A percentile compares a stretch with the other conserved stretches of the same genome.
Conservation (phyloP, 1,284 basidiomycete species). For the Papiliotrema fonsecae region DNA sequence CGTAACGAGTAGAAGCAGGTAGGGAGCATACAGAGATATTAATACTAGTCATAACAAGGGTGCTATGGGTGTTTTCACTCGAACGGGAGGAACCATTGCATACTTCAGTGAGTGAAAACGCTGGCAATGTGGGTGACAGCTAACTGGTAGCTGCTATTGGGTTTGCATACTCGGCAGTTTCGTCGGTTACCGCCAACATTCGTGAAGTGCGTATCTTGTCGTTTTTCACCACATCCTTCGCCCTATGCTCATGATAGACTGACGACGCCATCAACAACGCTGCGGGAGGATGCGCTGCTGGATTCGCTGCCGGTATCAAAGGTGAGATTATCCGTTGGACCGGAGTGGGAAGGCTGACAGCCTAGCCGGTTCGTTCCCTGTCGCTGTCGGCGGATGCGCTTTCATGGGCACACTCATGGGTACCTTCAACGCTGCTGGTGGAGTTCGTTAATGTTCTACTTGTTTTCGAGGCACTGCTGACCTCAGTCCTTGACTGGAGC, state of each 20-base stretch:
- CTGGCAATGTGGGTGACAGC: conserved; percentile 6
- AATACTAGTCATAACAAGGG: conserved; percentile 63
- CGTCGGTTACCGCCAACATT: conserved; percentile 73
- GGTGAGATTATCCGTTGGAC: conserved; percentile 61
- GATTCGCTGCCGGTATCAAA: conserved; percentile 80
- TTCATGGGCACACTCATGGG: conserved; percentile 76
- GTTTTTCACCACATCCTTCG: background rate
- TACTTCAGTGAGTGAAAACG: conserved; percentile 62
- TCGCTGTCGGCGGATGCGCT: conserved; percentile 74
- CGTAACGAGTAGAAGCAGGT: conserved; percentile 11
- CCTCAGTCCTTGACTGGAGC: conserved; percentile 38
- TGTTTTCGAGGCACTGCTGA: background rate
- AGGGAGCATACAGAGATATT: background rate
- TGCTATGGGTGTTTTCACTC: conserved; percentile 77
- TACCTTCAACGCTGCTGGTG: conserved; percentile 75
- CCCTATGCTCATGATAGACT: too few species aligned
- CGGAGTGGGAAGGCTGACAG: background rate
- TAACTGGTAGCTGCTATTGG: conserved; percentile 74
- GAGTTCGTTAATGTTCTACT: conserved; percentile 25
- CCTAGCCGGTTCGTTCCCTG: conserved; percentile 74
- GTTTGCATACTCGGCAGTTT: conserved; percentile 76
- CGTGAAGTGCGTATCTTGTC: conserved; percentile 51
- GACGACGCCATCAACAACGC: conserved; percentile 81
- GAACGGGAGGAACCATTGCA: conserved; percentile 72
- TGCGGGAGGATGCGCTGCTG: conserved; percentile 85